These are phyloP conservation scores for Corinectria fuckeliana DNA, from an alignment of 2,329 filamentous ascomycete species.

Conservation along the genomic window DNA sequence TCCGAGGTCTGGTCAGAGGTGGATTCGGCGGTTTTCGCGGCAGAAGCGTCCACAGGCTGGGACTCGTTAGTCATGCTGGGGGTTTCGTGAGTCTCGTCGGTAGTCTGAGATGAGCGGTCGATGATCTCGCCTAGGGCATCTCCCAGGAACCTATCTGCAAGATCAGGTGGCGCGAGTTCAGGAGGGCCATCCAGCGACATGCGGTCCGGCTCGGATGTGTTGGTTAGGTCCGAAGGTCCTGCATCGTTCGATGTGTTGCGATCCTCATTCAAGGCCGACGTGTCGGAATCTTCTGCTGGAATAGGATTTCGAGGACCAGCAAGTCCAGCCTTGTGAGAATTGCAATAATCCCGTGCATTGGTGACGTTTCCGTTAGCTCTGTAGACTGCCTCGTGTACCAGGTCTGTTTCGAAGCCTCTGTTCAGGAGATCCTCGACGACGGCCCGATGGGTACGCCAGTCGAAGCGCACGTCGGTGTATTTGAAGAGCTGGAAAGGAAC, in stretches of 20 bases:
- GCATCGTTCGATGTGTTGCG: conserved; percentile 25
- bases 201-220: conserved; percentile 42
- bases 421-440: conserved; percentile 44
- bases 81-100: conserved; percentile 29
- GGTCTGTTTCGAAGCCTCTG: conserved; percentile 55
- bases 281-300: conserved; percentile 62
- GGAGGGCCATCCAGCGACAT: conserved; percentile 48
- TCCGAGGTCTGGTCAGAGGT: conserved; percentile 24
- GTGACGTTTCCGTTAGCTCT: conserved; percentile 73
- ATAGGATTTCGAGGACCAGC: conserved; percentile 71
- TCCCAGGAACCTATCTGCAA: conserved; percentile 33
- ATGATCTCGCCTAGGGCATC: conserved; percentile 41
- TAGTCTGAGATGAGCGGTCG: conserved; percentile 30
- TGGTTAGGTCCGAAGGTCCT: conserved; percentile 34
- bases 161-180: conserved; percentile 33
- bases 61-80: conserved; percentile 32
- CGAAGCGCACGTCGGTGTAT: conserved; percentile 51
- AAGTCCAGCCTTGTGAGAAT: conserved; percentile 62
- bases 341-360: conserved; percentile 77
- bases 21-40: conserved; percentile 18
- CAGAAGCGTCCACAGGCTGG: conserved; percentile 13
- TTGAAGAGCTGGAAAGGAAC: conserved; percentile 51
- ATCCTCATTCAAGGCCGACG: conserved; percentile 40
- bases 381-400: conserved; percentile 82
- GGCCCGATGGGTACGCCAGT: conserved; percentile 48